These are phyloP conservation scores for Colletotrichum destructivum DNA, from an alignment of 2,329 filamentous ascomycete species.

Conservation along the genomic window DNA sequence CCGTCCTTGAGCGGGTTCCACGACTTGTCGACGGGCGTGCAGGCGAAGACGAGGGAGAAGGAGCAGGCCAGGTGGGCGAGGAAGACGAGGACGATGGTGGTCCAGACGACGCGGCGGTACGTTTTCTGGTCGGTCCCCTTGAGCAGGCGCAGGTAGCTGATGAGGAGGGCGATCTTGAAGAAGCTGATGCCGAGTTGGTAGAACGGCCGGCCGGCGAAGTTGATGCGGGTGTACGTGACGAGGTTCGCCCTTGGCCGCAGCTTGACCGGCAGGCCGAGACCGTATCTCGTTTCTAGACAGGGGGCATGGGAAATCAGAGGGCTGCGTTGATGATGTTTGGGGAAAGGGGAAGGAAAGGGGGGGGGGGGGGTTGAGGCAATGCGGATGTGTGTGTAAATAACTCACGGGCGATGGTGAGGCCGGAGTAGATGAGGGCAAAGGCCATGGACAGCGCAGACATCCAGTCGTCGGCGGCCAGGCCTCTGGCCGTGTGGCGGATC, in stretches of 20 bases:
- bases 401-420: conserved; percentile 66
- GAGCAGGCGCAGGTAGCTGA: conserved; percentile 67
- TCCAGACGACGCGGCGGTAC: conserved; percentile 63
- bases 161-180: conserved; percentile 69
- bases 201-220: conserved; percentile 68
- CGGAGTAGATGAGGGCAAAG: conserved; percentile 65
- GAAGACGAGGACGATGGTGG: conserved; percentile 59
- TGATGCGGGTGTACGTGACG: conserved; percentile 62
- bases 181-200: conserved; percentile 70
- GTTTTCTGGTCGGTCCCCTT: conserved; percentile 61
- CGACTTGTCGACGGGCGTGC: conserved; percentile 62
- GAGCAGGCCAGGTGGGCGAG: conserved; percentile 64
- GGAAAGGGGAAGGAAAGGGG: no score
- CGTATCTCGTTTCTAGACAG: conserved; percentile 65
- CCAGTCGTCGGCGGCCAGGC: conserved; percentile 65
- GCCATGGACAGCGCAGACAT: conserved; percentile 57
- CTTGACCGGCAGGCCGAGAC: conserved; percentile 63
- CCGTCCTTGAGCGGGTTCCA: conserved; percentile 60
- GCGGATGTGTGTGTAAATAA: not conserved
- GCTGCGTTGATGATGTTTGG: no score
- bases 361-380: no score
- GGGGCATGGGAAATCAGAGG: no score
- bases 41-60: conserved; percentile 65
- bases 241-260: conserved; percentile 61
- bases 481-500: conserved; percentile 58